These are phyloP conservation scores for Tagetes erecta DNA, from an alignment of 129 eudicot genomes.

Conservation along the genomic window DNA sequence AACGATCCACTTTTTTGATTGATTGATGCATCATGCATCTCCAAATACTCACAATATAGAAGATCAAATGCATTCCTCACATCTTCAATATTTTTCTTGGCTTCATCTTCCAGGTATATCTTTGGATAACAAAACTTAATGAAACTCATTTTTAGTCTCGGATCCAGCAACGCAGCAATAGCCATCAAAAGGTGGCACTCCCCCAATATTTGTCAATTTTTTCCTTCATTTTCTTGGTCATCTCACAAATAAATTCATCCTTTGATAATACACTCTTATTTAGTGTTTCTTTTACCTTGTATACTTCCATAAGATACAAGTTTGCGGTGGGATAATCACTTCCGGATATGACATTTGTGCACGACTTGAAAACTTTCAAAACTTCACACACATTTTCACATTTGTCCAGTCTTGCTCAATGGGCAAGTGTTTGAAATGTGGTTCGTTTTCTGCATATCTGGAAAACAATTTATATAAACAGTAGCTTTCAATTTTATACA, in stretches of 20 bases:
- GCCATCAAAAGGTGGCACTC: conserved; percentile 3
- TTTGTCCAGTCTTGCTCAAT: background rate
- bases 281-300: background rate
- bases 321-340: background rate
- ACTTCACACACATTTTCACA: conserved; percentile 4
- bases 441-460: conserved; percentile 8
- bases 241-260: background rate
- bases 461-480: background rate
- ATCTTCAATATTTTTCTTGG: background rate
- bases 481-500: background rate
- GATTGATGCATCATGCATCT: background rate
- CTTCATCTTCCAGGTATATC: background rate
- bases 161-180: background rate
- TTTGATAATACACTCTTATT: background rate
- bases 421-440: background rate
- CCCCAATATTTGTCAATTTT: conserved; percentile 12
- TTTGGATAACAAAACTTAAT: background rate
- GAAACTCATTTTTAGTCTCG: background rate
- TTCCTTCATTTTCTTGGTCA: conserved; percentile 1
- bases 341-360: conserved; percentile 1
- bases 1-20: background rate
- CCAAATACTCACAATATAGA: background rate
- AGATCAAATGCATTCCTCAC: background rate
- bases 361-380: conserved; percentile 6
- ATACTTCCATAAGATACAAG: conserved; percentile 4